These are phyloP conservation scores for Heterobasidion parviporum DNA, from an alignment of 1,284 basidiomycete genomes.

Conservation along the genomic window DNA sequence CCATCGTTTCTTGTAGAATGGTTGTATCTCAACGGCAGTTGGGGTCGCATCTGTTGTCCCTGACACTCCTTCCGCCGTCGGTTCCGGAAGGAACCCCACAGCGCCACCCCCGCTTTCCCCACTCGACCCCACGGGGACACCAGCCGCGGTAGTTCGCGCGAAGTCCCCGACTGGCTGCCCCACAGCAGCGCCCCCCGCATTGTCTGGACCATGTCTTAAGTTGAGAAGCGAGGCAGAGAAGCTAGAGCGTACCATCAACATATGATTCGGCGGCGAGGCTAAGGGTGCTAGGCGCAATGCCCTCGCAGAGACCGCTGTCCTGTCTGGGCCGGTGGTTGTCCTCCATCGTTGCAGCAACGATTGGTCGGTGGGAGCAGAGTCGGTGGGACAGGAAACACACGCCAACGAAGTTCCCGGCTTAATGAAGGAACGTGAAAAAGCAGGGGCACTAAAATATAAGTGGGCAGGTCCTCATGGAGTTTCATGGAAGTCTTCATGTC, in stretches of 20 bases:
- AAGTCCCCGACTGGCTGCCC: not conserved
- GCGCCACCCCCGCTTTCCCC: not conserved
- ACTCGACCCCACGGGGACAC: not conserved
- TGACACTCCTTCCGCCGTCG: not conserved
- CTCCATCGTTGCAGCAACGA: not conserved
- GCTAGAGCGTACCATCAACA: not conserved
- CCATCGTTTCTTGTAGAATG: constrained; percentile 29
- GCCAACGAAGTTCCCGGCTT: not conserved
- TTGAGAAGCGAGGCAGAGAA: not conserved
- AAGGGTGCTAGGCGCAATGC: not conserved
- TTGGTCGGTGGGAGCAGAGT: not conserved
- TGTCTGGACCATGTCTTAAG: not conserved
- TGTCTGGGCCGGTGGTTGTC: not conserved
- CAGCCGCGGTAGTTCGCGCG: not conserved
- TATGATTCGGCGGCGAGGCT: not conserved
- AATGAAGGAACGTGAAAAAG: not conserved
- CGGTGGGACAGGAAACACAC: not conserved
- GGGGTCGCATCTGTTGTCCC: constrained; percentile 2
- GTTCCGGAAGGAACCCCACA: not conserved
- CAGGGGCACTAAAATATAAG: not conserved
- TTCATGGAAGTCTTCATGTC: not conserved
- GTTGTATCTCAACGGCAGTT: constrained; percentile 1
- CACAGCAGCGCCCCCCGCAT: not conserved
- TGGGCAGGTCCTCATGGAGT: not conserved
- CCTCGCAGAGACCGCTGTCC: not conserved